Conservation (phyloP, 2,329 filamentous ascomycete genomes). For the Fusarium pilosicola region DNA sequence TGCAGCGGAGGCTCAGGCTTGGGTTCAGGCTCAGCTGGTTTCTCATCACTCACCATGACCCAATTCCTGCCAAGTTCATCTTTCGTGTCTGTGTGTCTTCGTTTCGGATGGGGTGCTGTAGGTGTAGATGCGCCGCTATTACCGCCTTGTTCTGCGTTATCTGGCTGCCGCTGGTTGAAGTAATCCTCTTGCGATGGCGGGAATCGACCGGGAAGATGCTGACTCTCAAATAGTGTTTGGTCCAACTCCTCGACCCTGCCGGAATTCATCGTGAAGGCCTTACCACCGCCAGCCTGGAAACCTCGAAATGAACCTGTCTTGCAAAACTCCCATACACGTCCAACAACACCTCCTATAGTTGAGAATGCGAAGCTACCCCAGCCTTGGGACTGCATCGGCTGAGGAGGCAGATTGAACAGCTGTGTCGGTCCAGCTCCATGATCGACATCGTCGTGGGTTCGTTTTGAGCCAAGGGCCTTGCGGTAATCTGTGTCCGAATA, state of each 20-base stretch:
- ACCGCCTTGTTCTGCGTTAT: conserved; percentile 44
- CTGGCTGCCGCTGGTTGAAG: conserved; percentile 10
- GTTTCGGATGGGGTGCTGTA: conserved; percentile 59
- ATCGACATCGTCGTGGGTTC: conserved; percentile 51
- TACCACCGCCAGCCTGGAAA: conserved; percentile 87
- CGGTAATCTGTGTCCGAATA: conserved; percentile 68
- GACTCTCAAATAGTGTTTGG: conserved; percentile 32
- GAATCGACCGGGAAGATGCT: conserved; percentile 45
- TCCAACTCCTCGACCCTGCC: conserved; percentile 38
- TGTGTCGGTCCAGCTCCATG: conserved; percentile 46
- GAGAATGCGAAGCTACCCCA: conserved; percentile 70
- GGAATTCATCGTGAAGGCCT: conserved; percentile 68
- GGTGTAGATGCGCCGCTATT: conserved; percentile 54
- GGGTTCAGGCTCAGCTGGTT: conserved; percentile 26
- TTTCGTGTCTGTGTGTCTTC: conserved; percentile 62
- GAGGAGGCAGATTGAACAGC: conserved; percentile 47
- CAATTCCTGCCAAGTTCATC: conserved; percentile 74
- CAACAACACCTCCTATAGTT: conserved; percentile 73
- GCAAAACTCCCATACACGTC: conserved; percentile 89
- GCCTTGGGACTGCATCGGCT: conserved; percentile 49
- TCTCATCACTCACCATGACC: conserved; percentile 70
- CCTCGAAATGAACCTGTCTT: conserved; percentile 78
- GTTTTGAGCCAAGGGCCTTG: conserved; percentile 61
- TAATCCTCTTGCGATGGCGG: conserved; percentile 46
- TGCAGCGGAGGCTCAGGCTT: conserved; percentile 43